Percentiles rank a stretch among this genome's conserved stretches.
Conservation (phyloP, 2,329 filamentous ascomycete species). For the Fusarium oxysporum region DNA sequence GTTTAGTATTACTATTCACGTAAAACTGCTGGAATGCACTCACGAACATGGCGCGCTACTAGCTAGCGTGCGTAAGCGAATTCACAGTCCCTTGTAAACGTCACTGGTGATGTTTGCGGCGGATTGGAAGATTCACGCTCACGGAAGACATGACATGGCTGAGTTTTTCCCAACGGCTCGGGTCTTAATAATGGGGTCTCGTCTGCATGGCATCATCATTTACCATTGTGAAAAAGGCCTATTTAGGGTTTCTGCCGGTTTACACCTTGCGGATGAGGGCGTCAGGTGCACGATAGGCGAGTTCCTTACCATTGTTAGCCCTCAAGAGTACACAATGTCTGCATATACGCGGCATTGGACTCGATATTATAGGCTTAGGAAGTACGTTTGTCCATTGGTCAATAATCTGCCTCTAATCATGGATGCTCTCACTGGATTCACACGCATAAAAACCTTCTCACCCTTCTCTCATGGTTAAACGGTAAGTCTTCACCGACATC, state of each 20-base stretch:
- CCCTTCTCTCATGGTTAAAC: background rate
- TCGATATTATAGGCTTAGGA: background rate
- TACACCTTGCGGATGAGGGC: background rate
- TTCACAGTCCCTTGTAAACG: constrained; percentile 21
- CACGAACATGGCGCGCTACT: constrained; percentile 7
- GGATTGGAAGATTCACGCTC: background rate
- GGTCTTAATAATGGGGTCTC: background rate
- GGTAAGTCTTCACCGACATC: background rate
- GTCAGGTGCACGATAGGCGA: constrained; percentile 4
- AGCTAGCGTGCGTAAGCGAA: constrained; percentile 14
- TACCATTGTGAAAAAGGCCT: background rate
- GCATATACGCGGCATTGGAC: background rate
- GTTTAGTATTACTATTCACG: background rate
- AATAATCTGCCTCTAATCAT: background rate
- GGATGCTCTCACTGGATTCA: background rate
- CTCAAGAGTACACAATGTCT: background rate
- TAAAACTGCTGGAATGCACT: constrained; percentile 19
- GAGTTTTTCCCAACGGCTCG: constrained; percentile 23
- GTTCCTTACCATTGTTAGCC: background rate
- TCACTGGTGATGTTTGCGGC: constrained; percentile 37
- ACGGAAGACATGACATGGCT: constrained; percentile 5
- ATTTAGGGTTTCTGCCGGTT: constrained; percentile 35
- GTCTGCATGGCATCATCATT: constrained; percentile 6
- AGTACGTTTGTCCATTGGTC: background rate
- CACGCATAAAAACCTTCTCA: background rate